Percentiles rank a stretch among this genome's conserved stretches.
These are phyloP conservation scores for Glycyrrhiza uralensis DNA, from an alignment of 306 rosid species.

Conservation along the genomic window DNA sequence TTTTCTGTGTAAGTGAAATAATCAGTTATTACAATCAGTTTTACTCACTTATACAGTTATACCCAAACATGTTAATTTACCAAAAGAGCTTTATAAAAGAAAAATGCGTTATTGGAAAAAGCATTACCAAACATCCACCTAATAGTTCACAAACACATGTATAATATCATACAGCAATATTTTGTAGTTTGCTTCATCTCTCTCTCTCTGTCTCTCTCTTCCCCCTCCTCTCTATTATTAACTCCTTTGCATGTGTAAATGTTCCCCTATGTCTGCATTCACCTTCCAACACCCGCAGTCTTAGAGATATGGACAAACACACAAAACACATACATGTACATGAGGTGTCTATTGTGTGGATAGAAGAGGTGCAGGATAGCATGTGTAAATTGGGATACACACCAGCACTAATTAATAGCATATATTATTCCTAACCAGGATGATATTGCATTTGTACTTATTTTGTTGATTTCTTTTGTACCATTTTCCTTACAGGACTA, in stretches of 20 bases:
- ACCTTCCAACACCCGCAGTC: neutral
- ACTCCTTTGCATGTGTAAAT: neutral
- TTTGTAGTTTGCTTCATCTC: neutral
- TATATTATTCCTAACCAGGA: constrained; percentile 5
- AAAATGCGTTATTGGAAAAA: neutral
- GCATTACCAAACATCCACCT: neutral
- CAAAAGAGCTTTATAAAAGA: neutral
- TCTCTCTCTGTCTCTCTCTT: neutral
- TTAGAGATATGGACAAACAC: constrained; percentile 2
- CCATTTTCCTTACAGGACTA: constrained; percentile 53
- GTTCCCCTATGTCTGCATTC: neutral
- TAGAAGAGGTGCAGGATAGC: constrained; percentile 2
- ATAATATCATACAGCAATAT: neutral
- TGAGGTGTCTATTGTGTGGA: constrained; percentile 12
- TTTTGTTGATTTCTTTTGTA: constrained; percentile 14
- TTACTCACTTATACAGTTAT: neutral
- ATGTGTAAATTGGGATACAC: neutral
- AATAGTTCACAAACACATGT: constrained; percentile 12
- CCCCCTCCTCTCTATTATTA: neutral
- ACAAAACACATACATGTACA: neutral
- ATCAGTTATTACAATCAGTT: neutral
- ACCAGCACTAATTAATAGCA: neutral
- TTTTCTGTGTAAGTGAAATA: neutral
- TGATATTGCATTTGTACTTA: constrained; percentile 1
- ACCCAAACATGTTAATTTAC: neutral